Percentiles rank a stretch among this genome's conserved stretches.
phyloP scores from a whole-genome alignment of 176 grass and related monocot species.

The Eleusine coracana region DNA sequence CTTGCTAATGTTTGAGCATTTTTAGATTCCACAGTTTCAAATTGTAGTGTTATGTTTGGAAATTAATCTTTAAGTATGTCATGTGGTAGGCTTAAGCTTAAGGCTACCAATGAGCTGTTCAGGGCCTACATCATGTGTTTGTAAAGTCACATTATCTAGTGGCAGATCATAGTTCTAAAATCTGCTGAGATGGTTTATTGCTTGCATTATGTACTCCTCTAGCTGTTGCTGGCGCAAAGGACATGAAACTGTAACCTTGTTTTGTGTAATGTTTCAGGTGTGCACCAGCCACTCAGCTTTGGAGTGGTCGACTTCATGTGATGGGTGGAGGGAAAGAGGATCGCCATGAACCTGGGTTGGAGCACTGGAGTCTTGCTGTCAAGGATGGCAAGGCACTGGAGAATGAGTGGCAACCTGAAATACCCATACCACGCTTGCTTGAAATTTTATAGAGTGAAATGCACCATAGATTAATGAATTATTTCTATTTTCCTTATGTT shows the following conservation, averaged over 20 bases:
- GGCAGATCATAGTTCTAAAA: background rate
- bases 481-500: too few species aligned
- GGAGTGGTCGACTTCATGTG: slow-evolving; percentile 80
- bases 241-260: background rate
- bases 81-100: background rate
- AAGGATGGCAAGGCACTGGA: slow-evolving; percentile 83
- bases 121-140: background rate
- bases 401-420: slow-evolving; percentile 61
- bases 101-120: background rate
- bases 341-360: slow-evolving; percentile 77
- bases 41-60: background rate
- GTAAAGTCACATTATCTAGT: background rate
- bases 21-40: background rate
- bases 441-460: too few species aligned
- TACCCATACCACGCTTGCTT: slow-evolving; percentile 88
- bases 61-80: background rate
- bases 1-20: background rate
- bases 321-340: slow-evolving; percentile 94
- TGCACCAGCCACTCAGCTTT: slow-evolving; percentile 92
- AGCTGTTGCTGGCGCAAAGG: background rate
- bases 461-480: too few species aligned
- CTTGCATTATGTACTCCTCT: slow-evolving; percentile 11
- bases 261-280: slow-evolving; percentile 49
- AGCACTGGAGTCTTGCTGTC: slow-evolving; percentile 90
- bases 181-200: background rate